Base-by-base conservation (phyloP, 1,139 yeast genomes). In the Candida sp. region DNA sequence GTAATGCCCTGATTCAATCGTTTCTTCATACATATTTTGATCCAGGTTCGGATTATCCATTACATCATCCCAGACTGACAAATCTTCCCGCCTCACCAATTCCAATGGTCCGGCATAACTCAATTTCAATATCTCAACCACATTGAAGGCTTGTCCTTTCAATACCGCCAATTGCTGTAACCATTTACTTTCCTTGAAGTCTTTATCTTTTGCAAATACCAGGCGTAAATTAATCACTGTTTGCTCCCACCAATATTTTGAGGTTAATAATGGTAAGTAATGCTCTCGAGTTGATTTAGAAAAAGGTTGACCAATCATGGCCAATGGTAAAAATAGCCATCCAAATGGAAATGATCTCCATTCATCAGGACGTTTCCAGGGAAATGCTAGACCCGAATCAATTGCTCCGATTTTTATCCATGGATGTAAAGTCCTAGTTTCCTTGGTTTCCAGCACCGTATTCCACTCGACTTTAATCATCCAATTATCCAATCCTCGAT, bases 291-390 rank as follows among this genome's bases (percentile, higher is more conserved):
- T 80, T 36, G 65, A 64, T 36, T 65, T 64, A 3, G 85, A 75
- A 52, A 85, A 84, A 2, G 90, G 91, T 48, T 79, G 84, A 0
- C 88, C 89, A 44, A 85, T 81, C 4, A 85, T 58, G 6, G 79
- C 69, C 19, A 78, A 60, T 0, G 93, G 93, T 35, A 85, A 60
- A 51, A 82, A 84, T 25, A 85, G 63, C 93, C 93, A 85, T 0
- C 93, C 93, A 62, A 78, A 85, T 0, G 93, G 93, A 52, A 83
- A 85, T 1, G 88, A 82, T 43, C 93, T 64, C 90, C 91, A 84
- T 55, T 84, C 90, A 58, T 85, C 87, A 0, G 93, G 93, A 51
- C 84, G 88, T 53, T 85, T 85, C 91, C 91, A 85, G 4, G 93
- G 93, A 53, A 83, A 84, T 0, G 91, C 77, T 27, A 85, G 66